Evolutionary conservation across 192 early-diverging fungal genomes (phyloP).

Genomic region (Lobosporangium transversale): DNA sequence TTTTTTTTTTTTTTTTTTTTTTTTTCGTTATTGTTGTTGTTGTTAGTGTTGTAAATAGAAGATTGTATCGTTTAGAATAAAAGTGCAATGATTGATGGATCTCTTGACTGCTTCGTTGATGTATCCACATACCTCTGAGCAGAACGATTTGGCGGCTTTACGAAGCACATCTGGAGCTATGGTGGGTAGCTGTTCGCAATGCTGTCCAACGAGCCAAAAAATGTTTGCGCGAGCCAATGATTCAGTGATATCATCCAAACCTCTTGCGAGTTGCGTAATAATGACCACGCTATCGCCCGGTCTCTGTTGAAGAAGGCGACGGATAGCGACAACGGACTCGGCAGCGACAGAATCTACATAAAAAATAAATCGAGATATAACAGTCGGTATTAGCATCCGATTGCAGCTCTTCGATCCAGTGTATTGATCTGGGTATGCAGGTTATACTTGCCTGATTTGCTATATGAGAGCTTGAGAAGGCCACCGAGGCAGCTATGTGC

Average conservation of each 20-base stretch:
- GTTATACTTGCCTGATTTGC: conserved; percentile 65
- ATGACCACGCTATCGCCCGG: conserved; percentile 56
- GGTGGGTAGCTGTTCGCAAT: conserved; percentile 69
- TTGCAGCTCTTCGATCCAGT: no score
- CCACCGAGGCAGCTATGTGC: conserved; percentile 63
- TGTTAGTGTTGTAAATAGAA: background rate
- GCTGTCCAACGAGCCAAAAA: conserved; percentile 88
- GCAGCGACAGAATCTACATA: conserved; percentile 75
- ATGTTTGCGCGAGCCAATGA: conserved; percentile 85
- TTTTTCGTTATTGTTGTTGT: no score
- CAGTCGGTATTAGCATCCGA: no score
- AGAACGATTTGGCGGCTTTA: conserved; percentile 70
- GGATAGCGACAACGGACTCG: conserved; percentile 80
- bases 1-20: no score
- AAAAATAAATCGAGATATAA: background rate
- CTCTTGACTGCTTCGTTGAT: no score
- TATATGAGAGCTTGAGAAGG: conserved; percentile 66
- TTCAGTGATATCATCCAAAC: conserved; percentile 70
- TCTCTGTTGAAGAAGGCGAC: conserved; percentile 69
- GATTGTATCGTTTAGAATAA: no score
- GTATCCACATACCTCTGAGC: conserved; percentile 54
- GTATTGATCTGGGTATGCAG: background rate
- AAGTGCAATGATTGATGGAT: no score
- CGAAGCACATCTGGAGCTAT: conserved; percentile 88
- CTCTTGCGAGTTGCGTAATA: conserved; percentile 67